Conservation (phyloP, 2,329 filamentous ascomycete species). For the Claviceps sp. region DNA sequence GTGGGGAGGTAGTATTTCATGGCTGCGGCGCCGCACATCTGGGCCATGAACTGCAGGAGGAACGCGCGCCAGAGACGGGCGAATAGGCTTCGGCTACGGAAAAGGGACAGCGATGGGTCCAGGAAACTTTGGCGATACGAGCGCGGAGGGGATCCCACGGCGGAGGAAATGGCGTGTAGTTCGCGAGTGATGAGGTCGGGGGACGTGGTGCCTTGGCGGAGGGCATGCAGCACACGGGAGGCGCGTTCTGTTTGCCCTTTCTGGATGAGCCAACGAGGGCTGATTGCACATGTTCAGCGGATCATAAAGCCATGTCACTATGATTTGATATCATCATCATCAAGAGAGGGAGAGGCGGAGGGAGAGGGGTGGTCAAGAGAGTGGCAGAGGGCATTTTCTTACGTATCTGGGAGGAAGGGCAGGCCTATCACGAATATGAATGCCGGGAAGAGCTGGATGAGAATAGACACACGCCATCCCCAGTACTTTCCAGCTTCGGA, state of each 20-base stretch:
- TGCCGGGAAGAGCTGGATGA: conserved; percentile 38
- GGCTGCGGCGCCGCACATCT: conserved; percentile 45
- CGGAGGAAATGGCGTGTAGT: conserved; percentile 31
- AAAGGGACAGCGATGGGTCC: conserved; percentile 25
- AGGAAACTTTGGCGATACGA: conserved; percentile 11
- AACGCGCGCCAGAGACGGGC: conserved; percentile 42
- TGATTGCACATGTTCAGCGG: not conserved
- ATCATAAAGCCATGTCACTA: not conserved
- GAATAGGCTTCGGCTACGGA: conserved; percentile 33
- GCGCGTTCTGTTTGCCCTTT: conserved; percentile 30
- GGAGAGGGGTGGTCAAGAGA: not conserved
- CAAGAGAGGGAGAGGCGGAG: not conserved
- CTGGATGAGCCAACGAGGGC: conserved; percentile 45
- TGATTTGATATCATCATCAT: no score
- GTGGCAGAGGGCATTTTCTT: conserved; percentile 15
- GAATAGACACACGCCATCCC: conserved; percentile 40
- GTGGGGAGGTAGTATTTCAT: conserved; percentile 48
- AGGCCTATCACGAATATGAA: conserved; percentile 34
- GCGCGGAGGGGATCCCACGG: conserved; percentile 24
- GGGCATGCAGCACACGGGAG: conserved; percentile 29
- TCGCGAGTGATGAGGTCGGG: conserved; percentile 26
- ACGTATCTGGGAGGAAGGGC: conserved; percentile 42
- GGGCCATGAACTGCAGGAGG: conserved; percentile 44
- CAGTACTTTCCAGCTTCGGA: conserved; percentile 26
- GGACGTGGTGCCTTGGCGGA: conserved; percentile 31